Base-by-base conservation (phyloP, 306 rosid genomes). In the Sicyos edulis region DNA sequence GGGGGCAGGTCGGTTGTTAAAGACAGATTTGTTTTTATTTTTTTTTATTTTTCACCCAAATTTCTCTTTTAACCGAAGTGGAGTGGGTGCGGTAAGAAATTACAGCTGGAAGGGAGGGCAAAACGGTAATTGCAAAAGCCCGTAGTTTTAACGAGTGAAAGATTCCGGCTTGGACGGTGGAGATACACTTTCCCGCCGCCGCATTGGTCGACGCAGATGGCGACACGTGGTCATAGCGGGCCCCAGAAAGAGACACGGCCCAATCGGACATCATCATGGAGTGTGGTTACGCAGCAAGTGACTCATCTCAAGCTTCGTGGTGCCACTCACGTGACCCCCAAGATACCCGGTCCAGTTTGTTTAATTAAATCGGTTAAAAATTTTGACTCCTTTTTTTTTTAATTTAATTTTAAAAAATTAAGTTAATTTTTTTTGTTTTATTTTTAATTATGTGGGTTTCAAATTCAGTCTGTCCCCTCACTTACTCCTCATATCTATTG, bases 241-340 rank as follows among this genome's bases (percentile, higher is more conserved):
- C 71, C 72, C 88, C 22, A 9, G 10, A 4, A 4, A 3, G 47
- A 40, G 70, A 72, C 54, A 74, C 76, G 70, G 44, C 71, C 86
- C 79, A 71, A 78, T 77, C 15, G 54, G 29, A 45, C 14, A 64
- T 26, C 29, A 47, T 83, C 81, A 1, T 9, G 75, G 55, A 76
- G 49, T 80, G 61, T 77, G 79, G 71, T 73, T 78, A 81, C 74
- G 71, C 81, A 75, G 83, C 81, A 49, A 54, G 40, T 55, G 70
- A 11, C 17, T 69, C 60, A 8, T 76, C 87, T 86, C 73, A 79
- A 64, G 45, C 11, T 61, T 3, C 71, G 93, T 71, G 83, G 77
- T 66, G 73, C 47, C 54, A 52, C 86, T 86, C 97, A 91, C 96
- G 92, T 88, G 97, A 87, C 29, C 29, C 90, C 37, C 92, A 81